Evolutionary conservation across 108 stramenopile genomes (phyloP).

Genomic region (Chaetoceros tenuissimus): DNA sequence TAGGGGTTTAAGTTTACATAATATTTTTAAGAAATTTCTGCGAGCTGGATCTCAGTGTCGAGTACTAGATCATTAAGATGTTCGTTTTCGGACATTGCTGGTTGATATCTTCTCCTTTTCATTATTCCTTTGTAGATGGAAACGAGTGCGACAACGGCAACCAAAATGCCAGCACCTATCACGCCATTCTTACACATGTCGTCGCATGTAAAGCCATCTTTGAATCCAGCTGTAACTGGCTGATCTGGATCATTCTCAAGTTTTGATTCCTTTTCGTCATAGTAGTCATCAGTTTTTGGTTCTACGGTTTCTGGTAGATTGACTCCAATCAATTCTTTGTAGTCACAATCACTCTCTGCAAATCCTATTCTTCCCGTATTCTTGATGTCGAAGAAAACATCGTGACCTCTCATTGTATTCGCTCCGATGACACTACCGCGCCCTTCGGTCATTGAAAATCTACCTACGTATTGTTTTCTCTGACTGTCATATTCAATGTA

Average conservation of each 20-base stretch:
- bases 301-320: neutral
- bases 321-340: slow-evolving; percentile 2
- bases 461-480: slow-evolving; percentile 32
- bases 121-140: neutral
- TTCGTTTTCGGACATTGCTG: neutral
- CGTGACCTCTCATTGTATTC: slow-evolving; percentile 93
- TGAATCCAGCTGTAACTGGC: neutral
- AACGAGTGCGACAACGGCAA: neutral
- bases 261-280: neutral
- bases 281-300: neutral
- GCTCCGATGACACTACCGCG: slow-evolving; percentile 86
- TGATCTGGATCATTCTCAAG: neutral
- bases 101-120: neutral
- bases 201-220: neutral
- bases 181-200: neutral
- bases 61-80: neutral
- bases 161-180: neutral
- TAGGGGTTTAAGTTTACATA: too few relatives aligned
- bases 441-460: slow-evolving; percentile 77
- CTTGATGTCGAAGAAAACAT: slow-evolving; percentile 76
- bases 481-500: slow-evolving; percentile 70
- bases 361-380: slow-evolving; percentile 60
- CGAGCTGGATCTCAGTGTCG: neutral
- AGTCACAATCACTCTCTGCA: slow-evolving; percentile 83
- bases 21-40: too few relatives aligned